phyloP scores from a whole-genome alignment of 179 eudicot species.

The Gypsophila paniculata region DNA sequence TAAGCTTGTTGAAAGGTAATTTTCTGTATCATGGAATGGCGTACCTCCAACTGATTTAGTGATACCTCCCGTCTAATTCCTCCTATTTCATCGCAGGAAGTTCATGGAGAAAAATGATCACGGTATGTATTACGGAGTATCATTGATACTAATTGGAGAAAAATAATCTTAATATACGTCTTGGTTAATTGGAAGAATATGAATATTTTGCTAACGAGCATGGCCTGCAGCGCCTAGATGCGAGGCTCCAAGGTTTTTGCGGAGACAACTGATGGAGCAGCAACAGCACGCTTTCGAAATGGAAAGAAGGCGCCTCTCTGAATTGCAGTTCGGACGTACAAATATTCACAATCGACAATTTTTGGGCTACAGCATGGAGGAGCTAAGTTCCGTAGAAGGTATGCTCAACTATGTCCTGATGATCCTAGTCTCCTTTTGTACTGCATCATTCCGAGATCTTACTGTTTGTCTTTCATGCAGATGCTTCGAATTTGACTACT shows the following conservation, averaged over 20 bases:
- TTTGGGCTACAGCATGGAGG: conserved; percentile 36
- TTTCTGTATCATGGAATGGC: neutral
- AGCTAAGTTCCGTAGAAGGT: conserved; percentile 44
- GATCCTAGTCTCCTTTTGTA: neutral
- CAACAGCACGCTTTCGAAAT: conserved; percentile 45
- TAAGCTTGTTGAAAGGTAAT: conserved; percentile 63
- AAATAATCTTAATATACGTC: neutral
- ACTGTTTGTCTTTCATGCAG: neutral
- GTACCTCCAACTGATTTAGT: neutral
- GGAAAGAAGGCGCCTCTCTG: conserved; percentile 46
- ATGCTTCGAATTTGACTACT: neutral
- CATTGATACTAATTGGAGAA: conserved; percentile 32
- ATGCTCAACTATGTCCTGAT: neutral
- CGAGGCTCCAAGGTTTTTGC: conserved; percentile 46
- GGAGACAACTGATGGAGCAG: conserved; percentile 54
- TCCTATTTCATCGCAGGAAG: conserved; percentile 44
- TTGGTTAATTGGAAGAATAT: neutral
- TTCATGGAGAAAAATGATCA: conserved; percentile 51
- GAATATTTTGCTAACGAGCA: neutral
- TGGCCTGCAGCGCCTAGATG: conserved; percentile 30
- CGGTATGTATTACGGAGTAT: conserved; percentile 33
- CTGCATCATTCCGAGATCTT: neutral
- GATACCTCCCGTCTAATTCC: conserved; percentile 7
- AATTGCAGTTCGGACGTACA: conserved; percentile 38
- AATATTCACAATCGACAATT: conserved; percentile 31